Evolutionary conservation across 805 yeast genomes (phyloP).

Genomic region (Candida vartiovaarae): DNA sequence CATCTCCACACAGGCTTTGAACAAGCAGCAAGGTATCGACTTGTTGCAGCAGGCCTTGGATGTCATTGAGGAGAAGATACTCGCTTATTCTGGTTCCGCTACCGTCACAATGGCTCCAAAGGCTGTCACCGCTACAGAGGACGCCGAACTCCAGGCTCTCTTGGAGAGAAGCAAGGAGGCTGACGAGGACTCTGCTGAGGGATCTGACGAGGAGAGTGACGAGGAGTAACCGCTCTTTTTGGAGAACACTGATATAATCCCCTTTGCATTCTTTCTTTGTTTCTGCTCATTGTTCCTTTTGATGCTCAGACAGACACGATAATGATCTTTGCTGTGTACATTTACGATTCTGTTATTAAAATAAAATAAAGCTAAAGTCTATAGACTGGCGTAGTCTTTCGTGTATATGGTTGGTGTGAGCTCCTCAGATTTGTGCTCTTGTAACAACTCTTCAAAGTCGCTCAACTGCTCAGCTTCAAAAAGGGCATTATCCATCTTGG

Average conservation of each 20-base stretch:
- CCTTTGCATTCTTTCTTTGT: no score
- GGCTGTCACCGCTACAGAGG: conserved; percentile 98
- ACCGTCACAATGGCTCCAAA: conserved; percentile 96
- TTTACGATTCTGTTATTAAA: no score
- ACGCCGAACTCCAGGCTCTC: conserved; percentile 93
- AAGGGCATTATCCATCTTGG: not conserved
- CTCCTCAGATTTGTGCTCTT: not conserved
- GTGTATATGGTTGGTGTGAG: no score
- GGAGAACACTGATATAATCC: not conserved
- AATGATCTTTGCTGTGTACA: no score
- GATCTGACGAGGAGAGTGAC: conserved; percentile 35
- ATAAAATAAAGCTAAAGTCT: no score
- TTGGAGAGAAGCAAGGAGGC: conserved; percentile 89
- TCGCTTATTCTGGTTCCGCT: conserved; percentile 74
- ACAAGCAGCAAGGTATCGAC: conserved; percentile 83
- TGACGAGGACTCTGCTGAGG: conserved; percentile 77
- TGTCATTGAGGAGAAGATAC: conserved; percentile 63
- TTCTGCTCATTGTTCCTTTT: no score
- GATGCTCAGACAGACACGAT: no score
- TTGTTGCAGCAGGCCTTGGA: conserved; percentile 73
- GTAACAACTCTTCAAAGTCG: not conserved
- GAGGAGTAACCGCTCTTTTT: conserved; percentile 22
- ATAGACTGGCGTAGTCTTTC: no score
- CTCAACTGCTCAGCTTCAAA: not conserved
- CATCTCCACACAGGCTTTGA: conserved; percentile 85